These are phyloP conservation scores for Cylindrotheca closterium DNA, from an alignment of 108 stramenopile genomes.

Conservation along the genomic window DNA sequence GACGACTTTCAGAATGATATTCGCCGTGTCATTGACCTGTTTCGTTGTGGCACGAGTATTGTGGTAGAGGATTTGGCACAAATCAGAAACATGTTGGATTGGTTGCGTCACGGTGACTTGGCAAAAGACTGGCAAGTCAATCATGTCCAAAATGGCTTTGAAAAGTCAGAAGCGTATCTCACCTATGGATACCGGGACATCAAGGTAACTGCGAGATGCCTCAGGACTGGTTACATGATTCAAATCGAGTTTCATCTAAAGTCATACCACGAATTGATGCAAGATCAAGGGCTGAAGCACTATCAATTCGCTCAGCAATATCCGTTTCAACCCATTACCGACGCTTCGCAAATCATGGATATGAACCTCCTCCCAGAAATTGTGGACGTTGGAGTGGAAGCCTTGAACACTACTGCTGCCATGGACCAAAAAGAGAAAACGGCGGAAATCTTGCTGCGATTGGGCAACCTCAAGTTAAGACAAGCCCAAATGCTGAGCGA, in stretches of 20 bases:
- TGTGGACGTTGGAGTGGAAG: not conserved
- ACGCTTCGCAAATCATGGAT: not conserved
- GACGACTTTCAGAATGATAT: not conserved
- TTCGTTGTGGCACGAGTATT: not conserved
- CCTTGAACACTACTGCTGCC: not conserved
- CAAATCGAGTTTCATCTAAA: not conserved
- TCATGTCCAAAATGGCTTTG: conserved; percentile 3
- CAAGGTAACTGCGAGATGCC: not conserved
- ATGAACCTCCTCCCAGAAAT: not conserved
- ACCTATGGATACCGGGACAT: conserved; percentile 3
- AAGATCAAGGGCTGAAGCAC: not conserved
- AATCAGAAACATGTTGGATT: not conserved
- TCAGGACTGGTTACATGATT: not conserved
- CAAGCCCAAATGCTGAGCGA: not conserved
- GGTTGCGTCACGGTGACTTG: not conserved
- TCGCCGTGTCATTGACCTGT: conserved; percentile 1
- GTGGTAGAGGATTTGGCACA: not conserved
- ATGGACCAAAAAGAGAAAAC: not conserved
- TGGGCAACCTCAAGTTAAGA: not conserved
- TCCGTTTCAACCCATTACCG: not conserved
- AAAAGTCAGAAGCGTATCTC: not conserved
- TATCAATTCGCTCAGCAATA: not conserved
- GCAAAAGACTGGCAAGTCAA: not conserved
- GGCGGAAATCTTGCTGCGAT: not conserved
- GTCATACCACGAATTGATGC: not conserved